A percentile compares a stretch with the other conserved stretches of the same genome.
phyloP scores from a whole-genome alignment of 2,329 filamentous ascomycete species.

The Corinectria fuckeliana region DNA sequence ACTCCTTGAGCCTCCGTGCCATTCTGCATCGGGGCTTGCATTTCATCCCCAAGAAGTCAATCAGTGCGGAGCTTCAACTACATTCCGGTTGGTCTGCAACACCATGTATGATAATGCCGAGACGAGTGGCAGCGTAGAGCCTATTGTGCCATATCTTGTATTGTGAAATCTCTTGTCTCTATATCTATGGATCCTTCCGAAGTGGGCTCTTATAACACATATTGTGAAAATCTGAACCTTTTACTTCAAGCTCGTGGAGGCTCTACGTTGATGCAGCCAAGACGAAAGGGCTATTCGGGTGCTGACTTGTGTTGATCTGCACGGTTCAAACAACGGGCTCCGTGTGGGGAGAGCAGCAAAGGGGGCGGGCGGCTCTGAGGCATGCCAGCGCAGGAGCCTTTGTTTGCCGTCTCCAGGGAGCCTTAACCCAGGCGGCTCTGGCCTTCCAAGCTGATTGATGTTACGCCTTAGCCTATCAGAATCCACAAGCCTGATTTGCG shows the following conservation, averaged over 20 bases:
- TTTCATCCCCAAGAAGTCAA: constrained; percentile 1
- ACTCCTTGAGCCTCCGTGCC: constrained; percentile 9
- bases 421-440: constrained; percentile 5
- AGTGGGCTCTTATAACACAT: neutral
- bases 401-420: neutral
- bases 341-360: constrained; percentile 16
- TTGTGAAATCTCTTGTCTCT: constrained; percentile 3
- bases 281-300: constrained; percentile 8
- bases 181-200: neutral
- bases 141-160: neutral
- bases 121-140: neutral
- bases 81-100: constrained; percentile 6
- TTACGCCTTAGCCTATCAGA: constrained; percentile 41
- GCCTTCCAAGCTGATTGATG: constrained; percentile 31
- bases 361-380: constrained; percentile 5
- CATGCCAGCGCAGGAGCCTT: constrained; percentile 6
- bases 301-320: constrained; percentile 18
- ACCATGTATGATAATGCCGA: neutral
- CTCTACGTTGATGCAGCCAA: constrained; percentile 4
- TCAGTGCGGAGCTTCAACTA: neutral
- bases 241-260: constrained; percentile 6
- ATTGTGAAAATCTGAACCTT: constrained; percentile 4
- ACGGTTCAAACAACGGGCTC: constrained; percentile 11
- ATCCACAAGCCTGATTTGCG: constrained; percentile 41
- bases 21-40: neutral